Conservation (phyloP, 805 yeast genomes). For the Saccharomycopsis sp. region DNA sequence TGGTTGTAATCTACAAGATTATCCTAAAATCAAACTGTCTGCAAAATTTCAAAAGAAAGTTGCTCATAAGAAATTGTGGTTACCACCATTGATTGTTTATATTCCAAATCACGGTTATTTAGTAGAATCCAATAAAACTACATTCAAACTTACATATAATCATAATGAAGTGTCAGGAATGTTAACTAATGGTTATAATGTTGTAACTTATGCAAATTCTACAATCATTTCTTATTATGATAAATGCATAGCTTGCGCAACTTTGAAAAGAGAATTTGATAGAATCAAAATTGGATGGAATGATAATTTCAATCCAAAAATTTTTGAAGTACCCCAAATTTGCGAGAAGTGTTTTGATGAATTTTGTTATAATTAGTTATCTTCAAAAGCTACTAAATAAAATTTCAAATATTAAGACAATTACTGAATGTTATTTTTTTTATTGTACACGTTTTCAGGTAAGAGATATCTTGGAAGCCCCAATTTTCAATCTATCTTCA, state of each 20-base stretch:
- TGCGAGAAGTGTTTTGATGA: conserved; percentile 29
- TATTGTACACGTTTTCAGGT: too few relatives aligned
- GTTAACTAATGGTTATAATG: conserved; percentile 66
- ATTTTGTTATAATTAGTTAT: too few relatives aligned
- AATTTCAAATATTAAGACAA: too few relatives aligned
- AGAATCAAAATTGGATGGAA: conserved; percentile 22
- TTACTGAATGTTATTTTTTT: too few relatives aligned
- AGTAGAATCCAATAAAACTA: conserved; percentile 57
- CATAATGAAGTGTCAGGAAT: conserved; percentile 45
- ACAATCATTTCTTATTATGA: conserved; percentile 27
- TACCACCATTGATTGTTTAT: conserved; percentile 69
- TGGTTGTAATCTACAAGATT: conserved; percentile 50
- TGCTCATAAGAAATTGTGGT: conserved; percentile 29
- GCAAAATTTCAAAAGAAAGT: neutral
- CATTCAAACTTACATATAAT: conserved; percentile 53
- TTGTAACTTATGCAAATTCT: conserved; percentile 37
- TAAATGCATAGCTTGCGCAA: conserved; percentile 47
- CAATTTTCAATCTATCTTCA: too few relatives aligned
- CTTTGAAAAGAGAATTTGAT: conserved; percentile 43
- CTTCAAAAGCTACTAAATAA: too few relatives aligned
- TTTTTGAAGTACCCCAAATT: conserved; percentile 23
- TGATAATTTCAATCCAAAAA: conserved; percentile 11
- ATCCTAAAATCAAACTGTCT: neutral
- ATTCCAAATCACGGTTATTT: conserved; percentile 63
- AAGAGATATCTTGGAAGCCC: too few relatives aligned